These are phyloP conservation scores for Acacia concinna DNA, from an alignment of 331 rosid genomes.

Conservation along the genomic window DNA sequence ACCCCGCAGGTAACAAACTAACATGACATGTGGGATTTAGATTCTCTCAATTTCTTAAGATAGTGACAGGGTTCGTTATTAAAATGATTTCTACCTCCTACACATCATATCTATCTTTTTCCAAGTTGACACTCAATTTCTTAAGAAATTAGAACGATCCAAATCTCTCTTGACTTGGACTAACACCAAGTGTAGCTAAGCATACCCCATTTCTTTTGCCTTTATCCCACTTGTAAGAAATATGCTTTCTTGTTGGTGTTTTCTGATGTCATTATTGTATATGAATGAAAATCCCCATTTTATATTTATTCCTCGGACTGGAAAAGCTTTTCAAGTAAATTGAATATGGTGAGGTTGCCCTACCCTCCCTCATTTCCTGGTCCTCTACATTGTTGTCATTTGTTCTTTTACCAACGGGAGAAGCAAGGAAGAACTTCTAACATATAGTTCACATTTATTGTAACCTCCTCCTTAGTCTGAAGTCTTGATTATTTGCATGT, in stretches of 20 bases:
- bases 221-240: conserved; percentile 20
- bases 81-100: neutral
- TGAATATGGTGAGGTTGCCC: conserved; percentile 1
- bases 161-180: conserved; percentile 26
- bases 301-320: conserved; percentile 11
- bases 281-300: conserved; percentile 23
- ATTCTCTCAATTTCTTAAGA: neutral
- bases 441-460: neutral
- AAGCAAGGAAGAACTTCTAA: neutral
- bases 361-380: neutral
- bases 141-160: neutral
- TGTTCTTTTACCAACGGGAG: neutral
- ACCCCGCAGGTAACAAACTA: conserved; percentile 34
- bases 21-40: conserved; percentile 23
- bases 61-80: neutral
- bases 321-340: neutral
- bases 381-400: neutral
- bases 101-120: neutral
- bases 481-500: neutral
- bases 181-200: conserved; percentile 24
- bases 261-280: conserved; percentile 29
- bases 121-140: neutral
- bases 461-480: neutral
- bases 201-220: conserved; percentile 21
- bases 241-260: conserved; percentile 7